Conservation (phyloP, 2,329 filamentous ascomycete genomes). For the Diaporthe ilicicola region DNA sequence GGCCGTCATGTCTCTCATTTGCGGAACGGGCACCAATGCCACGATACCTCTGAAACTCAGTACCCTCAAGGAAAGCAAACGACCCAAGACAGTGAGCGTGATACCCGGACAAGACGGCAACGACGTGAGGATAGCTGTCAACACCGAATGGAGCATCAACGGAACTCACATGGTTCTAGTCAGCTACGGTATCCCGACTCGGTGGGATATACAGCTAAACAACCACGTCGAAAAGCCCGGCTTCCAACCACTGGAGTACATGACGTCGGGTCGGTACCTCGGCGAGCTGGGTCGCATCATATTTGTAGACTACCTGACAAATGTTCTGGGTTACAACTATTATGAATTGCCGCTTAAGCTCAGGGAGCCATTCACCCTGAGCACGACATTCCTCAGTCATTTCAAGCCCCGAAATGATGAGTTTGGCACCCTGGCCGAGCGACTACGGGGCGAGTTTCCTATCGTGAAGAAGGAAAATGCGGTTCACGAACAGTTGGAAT, state of each 20-base stretch:
- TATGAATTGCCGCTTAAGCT: constrained; percentile 64
- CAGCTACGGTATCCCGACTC: constrained; percentile 69
- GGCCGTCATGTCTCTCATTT: constrained; percentile 81
- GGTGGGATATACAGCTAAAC: constrained; percentile 76
- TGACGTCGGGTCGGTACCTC: constrained; percentile 81
- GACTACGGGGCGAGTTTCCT: constrained; percentile 63
- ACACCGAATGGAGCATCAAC: constrained; percentile 86
- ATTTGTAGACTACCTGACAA: constrained; percentile 70
- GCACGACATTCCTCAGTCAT: constrained; percentile 78
- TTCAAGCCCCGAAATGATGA: constrained; percentile 63
- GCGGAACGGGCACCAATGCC: constrained; percentile 83
- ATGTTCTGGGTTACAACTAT: constrained; percentile 47
- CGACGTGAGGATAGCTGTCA: constrained; percentile 76
- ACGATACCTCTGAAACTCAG: constrained; percentile 76
- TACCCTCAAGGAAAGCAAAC: constrained; percentile 70
- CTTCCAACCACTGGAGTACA: constrained; percentile 85
- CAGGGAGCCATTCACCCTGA: constrained; percentile 67
- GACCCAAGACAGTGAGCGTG: constrained; percentile 57
- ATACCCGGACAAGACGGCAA: constrained; percentile 53
- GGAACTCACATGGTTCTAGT: constrained; percentile 75
- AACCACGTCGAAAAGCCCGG: constrained; percentile 73
- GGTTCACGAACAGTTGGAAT: constrained; percentile 58
- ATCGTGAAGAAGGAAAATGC: constrained; percentile 45
- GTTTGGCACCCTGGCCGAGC: constrained; percentile 51
- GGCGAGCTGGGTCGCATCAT: constrained; percentile 79